A percentile compares a stretch with the other conserved stretches of the same genome.
phyloP scores from a whole-genome alignment of 108 stramenopile species.

The Nitzschia sp. region DNA sequence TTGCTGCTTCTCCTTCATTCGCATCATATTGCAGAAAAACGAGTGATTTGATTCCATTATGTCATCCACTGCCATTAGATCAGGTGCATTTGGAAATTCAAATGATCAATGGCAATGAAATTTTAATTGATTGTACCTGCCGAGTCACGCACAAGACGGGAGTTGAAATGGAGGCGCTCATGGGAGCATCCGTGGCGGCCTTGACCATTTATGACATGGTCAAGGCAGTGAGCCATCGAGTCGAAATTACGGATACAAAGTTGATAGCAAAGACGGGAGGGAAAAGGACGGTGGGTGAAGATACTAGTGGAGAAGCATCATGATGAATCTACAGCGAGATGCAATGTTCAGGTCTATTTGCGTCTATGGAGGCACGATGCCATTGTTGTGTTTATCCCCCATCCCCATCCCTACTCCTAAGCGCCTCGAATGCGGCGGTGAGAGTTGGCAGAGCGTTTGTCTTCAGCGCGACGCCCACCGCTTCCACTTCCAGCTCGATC shows the following conservation, averaged over 20 bases:
- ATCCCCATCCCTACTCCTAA: too few relatives aligned
- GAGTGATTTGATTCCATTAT: conserved; percentile 81
- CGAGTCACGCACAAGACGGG: conserved; percentile 92
- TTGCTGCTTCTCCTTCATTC: neutral
- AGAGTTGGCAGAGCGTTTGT: too few relatives aligned
- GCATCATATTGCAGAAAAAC: conserved; percentile 54
- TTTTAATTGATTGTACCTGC: conserved; percentile 78
- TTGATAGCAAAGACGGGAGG: conserved; percentile 87
- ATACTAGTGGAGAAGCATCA: neutral
- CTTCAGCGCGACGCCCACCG: too few relatives aligned
- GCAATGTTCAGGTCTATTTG: too few relatives aligned
- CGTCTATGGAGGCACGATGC: too few relatives aligned
- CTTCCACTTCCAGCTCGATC: too few relatives aligned
- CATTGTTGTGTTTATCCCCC: neutral
- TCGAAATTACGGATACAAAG: conserved; percentile 68
- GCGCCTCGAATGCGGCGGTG: too few relatives aligned
- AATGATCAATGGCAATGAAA: conserved; percentile 28
- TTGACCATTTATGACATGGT: conserved; percentile 97
- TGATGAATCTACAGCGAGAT: neutral
- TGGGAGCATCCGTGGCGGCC: conserved; percentile 89
- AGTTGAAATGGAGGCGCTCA: conserved; percentile 99
- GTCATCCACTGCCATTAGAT: conserved; percentile 83
- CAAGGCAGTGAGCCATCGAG: conserved; percentile 94
- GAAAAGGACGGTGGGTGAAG: conserved; percentile 64
- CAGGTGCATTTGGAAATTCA: conserved; percentile 70